phyloP scores from a whole-genome alignment of 2,329 filamentous ascomycete species.

The Arthrobotrys sphaeroides region DNA sequence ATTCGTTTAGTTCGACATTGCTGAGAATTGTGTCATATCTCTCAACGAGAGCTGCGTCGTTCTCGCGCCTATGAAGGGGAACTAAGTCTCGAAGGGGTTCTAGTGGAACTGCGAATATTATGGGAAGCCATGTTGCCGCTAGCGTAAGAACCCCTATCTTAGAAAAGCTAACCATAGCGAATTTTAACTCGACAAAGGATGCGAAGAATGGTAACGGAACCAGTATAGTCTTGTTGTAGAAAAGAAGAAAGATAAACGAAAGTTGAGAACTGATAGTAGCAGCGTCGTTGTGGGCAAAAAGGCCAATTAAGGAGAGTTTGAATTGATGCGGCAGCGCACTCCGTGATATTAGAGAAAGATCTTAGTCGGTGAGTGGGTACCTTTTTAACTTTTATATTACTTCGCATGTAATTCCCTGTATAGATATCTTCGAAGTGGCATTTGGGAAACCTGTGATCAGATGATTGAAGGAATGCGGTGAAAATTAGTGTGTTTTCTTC shows the following conservation, averaged over 20 bases:
- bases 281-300: background rate
- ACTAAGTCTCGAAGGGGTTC: background rate
- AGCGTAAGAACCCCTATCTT: conserved; percentile 21
- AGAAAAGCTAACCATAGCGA: conserved; percentile 23
- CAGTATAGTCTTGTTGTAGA: background rate
- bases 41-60: conserved; percentile 22
- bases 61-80: conserved; percentile 1
- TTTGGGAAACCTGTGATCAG: no score
- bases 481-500: background rate
- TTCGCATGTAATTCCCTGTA: no score
- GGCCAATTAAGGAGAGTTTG: background rate
- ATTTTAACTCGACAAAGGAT: background rate
- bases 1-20: conserved; percentile 46
- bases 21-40: conserved; percentile 43
- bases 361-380: no score
- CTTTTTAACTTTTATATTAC: background rate
- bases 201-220: background rate
- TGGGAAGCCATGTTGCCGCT: background rate
- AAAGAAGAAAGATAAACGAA: background rate
- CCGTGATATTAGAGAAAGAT: no score
- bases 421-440: background rate
- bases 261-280: background rate
- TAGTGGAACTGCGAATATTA: conserved; percentile 15
- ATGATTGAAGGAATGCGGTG: no score
- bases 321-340: no score